Conservation (phyloP, 2,329 filamentous ascomycete species). For the Malbranchea zuffiana region DNA sequence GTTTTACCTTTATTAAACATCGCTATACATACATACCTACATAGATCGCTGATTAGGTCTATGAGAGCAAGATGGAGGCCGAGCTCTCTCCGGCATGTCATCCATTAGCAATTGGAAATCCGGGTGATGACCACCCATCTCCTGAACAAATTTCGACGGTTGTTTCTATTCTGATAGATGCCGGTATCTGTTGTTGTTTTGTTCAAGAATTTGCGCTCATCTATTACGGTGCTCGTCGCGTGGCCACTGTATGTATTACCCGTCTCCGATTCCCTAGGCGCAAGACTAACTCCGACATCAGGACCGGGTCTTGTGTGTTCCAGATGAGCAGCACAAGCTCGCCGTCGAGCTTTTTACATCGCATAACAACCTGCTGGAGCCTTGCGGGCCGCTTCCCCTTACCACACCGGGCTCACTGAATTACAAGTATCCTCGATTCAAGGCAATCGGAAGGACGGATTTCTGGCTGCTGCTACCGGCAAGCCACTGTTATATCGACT, state of each 20-base stretch:
- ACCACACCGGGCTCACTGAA: conserved; percentile 7
- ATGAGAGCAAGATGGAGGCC: too few relatives aligned
- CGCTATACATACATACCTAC: too few relatives aligned
- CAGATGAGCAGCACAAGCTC: conserved; percentile 10
- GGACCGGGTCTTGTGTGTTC: conserved; percentile 13
- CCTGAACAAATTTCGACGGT: conserved; percentile 10
- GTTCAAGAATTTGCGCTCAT: conserved; percentile 12
- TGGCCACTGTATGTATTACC: conserved; percentile 10
- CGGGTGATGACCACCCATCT: conserved; percentile 6
- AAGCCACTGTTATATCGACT: conserved; percentile 13
- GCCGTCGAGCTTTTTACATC: conserved; percentile 12
- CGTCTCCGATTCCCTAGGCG: conserved; percentile 2
- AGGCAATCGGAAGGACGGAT: conserved; percentile 11
- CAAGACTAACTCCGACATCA: conserved; percentile 1
- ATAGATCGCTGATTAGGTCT: too few relatives aligned
- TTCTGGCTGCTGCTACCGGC: conserved; percentile 15
- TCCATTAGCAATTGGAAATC: conserved; percentile 9
- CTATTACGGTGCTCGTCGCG: conserved; percentile 12
- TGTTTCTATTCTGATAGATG: conserved; percentile 9
- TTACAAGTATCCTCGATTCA: conserved; percentile 15
- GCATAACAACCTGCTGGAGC: conserved; percentile 11
- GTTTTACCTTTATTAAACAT: too few relatives aligned
- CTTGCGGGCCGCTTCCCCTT: conserved; percentile 12
- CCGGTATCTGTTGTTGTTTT: conserved; percentile 12
- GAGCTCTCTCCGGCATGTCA: conserved; percentile 8